Base-by-base conservation (phyloP, 1,284 basidiomycete genomes). In the Boletus sp. region DNA sequence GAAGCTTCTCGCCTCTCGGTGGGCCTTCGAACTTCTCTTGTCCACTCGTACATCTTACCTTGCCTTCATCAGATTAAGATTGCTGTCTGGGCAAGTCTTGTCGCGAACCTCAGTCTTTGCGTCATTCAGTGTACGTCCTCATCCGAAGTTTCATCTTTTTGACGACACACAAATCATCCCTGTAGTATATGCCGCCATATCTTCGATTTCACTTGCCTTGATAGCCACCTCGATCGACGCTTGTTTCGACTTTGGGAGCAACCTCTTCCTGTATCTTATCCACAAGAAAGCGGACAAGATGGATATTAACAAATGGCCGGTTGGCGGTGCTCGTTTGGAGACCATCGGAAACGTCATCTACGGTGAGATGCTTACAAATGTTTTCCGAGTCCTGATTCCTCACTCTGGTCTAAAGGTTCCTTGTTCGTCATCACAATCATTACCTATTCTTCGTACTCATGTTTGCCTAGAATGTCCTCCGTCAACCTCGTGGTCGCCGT, bases 321-420 rank as follows among this genome's bases (percentile, higher is more conserved):
- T 94, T 17, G 91, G 95, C 55, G 96, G 96, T 30, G 84, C 89
- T n/a, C 84, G 94, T 52, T 83, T 97, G 50, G 93, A 95, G 75
- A 95, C 92, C 1, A 95, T 95, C 63, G 94, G 94, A 43, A 96
- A 97, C 70, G 89, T 96, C 64, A 80, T 93, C 57, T 97, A 95
- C 67, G 92, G 92, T 89, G 53, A 67, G 86, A 78, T 40, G 19
- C 35, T 55, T 31, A 7, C 40, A 25, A 3, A 2, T 40, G 43
- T n/a, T 46, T 55, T 43, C 28, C 58, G 6, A 21, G 52, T 16
- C 31, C 21, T 50, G 19, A 10, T 21, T 44, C 40, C 47, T 65
- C 44, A 62, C 54, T n/a, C 54, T 74, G 69, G 44, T 64, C 74
- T 1, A 60, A 60, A 90, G 90, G 90, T 61, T 87, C 84, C 64